Evolutionary conservation across 1,284 basidiomycete species (phyloP).

Genomic region (Clitocybe nebularis): DNA sequence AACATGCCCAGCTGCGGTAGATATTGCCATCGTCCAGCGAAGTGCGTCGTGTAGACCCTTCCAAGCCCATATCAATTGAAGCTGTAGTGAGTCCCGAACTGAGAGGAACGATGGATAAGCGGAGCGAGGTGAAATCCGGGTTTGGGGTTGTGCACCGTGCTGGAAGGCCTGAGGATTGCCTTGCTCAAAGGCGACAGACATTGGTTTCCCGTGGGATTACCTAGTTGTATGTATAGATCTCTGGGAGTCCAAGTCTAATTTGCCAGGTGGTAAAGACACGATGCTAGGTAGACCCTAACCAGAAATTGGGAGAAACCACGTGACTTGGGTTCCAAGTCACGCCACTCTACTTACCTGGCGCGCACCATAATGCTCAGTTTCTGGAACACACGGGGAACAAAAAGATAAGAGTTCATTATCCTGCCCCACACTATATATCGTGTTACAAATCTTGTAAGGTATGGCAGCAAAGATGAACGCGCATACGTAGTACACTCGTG

Average conservation of each 20-base stretch:
- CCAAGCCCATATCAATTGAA: conserved; percentile 57
- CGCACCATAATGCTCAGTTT: not conserved
- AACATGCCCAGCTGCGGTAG: conserved; percentile 41
- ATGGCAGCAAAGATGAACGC: conserved; percentile 10
- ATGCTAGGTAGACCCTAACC: conserved; percentile 29
- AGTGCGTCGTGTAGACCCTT: conserved; percentile 67
- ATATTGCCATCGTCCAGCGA: conserved; percentile 63
- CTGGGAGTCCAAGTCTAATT: not conserved
- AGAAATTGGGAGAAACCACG: conserved; percentile 25
- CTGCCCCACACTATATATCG: not conserved
- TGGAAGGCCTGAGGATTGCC: conserved; percentile 18
- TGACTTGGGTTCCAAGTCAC: conserved; percentile 14
- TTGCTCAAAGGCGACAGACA: conserved; percentile 14
- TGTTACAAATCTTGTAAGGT: conserved; percentile 21
- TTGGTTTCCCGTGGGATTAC: no score
- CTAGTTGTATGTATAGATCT: no score
- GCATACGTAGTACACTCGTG: conserved; percentile 20
- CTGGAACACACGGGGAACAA: not conserved
- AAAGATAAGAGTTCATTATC: conserved; percentile 10
- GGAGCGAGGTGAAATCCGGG: conserved; percentile 35
- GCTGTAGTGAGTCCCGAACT: conserved; percentile 49
- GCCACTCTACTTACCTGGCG: conserved; percentile 1
- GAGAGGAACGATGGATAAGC: conserved; percentile 69
- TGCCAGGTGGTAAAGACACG: conserved; percentile 4
- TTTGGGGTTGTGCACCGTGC: conserved; percentile 13